Evolutionary conservation across 495 filamentous ascomycete species (phyloP), one percentile per base, ranked within the genome.

Genomic region (Penicillium taxi): DNA sequence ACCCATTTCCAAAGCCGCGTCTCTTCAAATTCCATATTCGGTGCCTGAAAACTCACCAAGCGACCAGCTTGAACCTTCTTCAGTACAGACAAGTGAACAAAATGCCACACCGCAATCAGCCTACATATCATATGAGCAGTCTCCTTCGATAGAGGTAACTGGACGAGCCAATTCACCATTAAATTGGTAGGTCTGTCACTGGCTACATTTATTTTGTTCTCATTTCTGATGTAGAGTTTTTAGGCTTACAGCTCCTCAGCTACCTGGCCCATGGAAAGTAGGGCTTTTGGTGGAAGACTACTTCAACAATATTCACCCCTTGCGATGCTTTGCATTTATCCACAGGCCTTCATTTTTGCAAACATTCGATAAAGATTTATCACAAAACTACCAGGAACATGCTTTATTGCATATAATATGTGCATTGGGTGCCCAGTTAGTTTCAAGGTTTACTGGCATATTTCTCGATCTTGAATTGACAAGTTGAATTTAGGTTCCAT

Each of bases 361-460:
- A 25, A 41, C 41, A 21, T 35, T 64, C 11, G 60, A 64, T 39
- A 48, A 44, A 11, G 47, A 53, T 9, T 19, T 42, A 0, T 22
- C 37, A 0, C 29, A 45, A 1, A 40, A 26, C 4, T 29, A 32
- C 17, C 32, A 51, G 1, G 44, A 37, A 5, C 29, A 44, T 35
- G 55, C 58, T n/a, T 37, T 64, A 7, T 35, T 64, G 4, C 50
- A 60, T 39, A 45, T 60, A 11, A 54, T 62, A 5, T 64, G 60
- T 34, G 58, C 60, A 6, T 32, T 61, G 5, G 60, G 60, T 33
- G 58, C 47, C 11, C 58, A 64, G 60, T 64, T 53, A 42, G 57
- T 35, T 32, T 16, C 16, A 20, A 5, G 12, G 9, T 27, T 3
- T 33, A 3, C 22, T 14, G 15, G n/a, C 9, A 24, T 11, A 25